A percentile compares a stretch with the other conserved stretches of the same genome.
Evolutionary conservation across 495 filamentous ascomycete species (phyloP).

Genomic region (Corynascus novoguineensis): DNA sequence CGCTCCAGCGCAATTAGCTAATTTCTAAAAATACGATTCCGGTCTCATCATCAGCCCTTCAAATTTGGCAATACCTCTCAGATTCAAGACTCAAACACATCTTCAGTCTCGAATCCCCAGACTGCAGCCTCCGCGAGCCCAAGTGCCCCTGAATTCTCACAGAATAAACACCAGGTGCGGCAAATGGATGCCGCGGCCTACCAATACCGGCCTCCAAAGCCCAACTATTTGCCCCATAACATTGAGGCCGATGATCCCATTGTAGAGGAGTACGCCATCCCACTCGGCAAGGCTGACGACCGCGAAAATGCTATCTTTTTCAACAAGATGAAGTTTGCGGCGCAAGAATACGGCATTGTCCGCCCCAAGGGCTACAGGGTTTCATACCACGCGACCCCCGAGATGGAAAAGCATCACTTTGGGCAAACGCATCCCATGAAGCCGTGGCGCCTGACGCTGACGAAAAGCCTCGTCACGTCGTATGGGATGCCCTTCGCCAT

Average conservation of each 20-base stretch:
- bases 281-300: slow-evolving; percentile 48
- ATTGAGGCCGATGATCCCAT: slow-evolving; percentile 44
- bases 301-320: slow-evolving; percentile 55
- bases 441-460: slow-evolving; percentile 91
- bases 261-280: slow-evolving; percentile 64
- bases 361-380: slow-evolving; percentile 78
- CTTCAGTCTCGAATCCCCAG: too few relatives aligned
- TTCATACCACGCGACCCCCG: slow-evolving; percentile 95
- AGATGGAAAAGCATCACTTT: slow-evolving; percentile 94
- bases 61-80: too few relatives aligned
- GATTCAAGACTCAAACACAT: too few relatives aligned
- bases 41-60: too few relatives aligned
- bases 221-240: slow-evolving; percentile 47
- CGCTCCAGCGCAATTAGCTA: too few relatives aligned
- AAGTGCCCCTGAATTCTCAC: too few relatives aligned
- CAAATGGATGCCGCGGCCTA: slow-evolving; percentile 31
- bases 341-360: slow-evolving; percentile 66
- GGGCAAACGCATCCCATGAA: slow-evolving; percentile 97
- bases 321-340: slow-evolving; percentile 59
- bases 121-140: too few relatives aligned
- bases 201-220: slow-evolving; percentile 39
- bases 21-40: too few relatives aligned
- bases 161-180: background rate
- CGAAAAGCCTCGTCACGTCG: slow-evolving; percentile 85
- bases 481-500: slow-evolving; percentile 96